Conservation (phyloP, 1,284 basidiomycete species). For the Peniophora sp. region DNA sequence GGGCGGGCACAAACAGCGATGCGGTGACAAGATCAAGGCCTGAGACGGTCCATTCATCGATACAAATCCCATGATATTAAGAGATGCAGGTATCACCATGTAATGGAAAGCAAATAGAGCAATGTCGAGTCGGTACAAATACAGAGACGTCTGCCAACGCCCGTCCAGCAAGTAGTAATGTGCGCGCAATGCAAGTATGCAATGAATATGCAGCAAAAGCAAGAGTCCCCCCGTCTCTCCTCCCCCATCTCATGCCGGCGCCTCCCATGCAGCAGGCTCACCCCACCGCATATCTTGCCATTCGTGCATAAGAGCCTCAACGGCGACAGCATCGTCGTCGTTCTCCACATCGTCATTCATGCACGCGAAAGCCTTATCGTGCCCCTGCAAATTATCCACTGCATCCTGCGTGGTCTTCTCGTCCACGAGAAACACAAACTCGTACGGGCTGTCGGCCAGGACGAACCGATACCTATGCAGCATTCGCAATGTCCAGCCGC, state of each 20-base stretch:
- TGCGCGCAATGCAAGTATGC: too few relatives aligned
- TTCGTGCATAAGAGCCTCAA: constrained; percentile 11
- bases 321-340: constrained; percentile 10
- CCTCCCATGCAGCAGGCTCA: constrained; percentile 17
- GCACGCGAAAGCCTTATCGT: constrained; percentile 18
- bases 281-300: constrained; percentile 17
- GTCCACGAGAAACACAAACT: constrained; percentile 16
- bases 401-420: constrained; percentile 9
- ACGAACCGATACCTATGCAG: constrained; percentile 36
- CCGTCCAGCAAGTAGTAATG: too few relatives aligned
- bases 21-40: too few relatives aligned
- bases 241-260: not conserved
- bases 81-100: too few relatives aligned
- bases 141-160: too few relatives aligned
- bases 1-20: too few relatives aligned
- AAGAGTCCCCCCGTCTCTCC: too few relatives aligned
- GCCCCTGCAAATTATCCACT: constrained; percentile 5
- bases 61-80: too few relatives aligned
- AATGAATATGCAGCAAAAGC: too few relatives aligned
- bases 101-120: too few relatives aligned
- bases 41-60: too few relatives aligned
- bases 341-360: constrained; percentile 20
- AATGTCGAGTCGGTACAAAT: too few relatives aligned
- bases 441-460: constrained; percentile 19
- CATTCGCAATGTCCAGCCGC: constrained; percentile 30